Percentiles rank a stretch among this genome's conserved stretches.
Evolutionary conservation across 1,284 basidiomycete species (phyloP).

Genomic region (Pisolithus thermaeus): DNA sequence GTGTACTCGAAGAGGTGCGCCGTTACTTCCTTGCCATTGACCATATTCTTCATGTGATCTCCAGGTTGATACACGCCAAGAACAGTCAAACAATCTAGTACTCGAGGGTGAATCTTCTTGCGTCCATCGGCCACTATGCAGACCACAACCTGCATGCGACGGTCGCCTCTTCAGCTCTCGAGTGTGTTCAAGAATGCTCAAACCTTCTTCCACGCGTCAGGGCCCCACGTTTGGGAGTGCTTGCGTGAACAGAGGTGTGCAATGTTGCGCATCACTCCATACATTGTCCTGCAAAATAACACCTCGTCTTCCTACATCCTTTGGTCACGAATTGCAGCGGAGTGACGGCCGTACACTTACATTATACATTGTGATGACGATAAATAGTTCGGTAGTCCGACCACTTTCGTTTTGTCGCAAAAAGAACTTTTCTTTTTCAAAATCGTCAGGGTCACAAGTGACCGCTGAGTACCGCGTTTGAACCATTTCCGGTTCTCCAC

Average conservation of each 20-base stretch:
- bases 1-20: slow-evolving; percentile 97
- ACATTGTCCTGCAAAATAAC: slow-evolving; percentile 89
- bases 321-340: slow-evolving; percentile 65
- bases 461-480: slow-evolving; percentile 84
- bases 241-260: slow-evolving; percentile 88
- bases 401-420: slow-evolving; percentile 80
- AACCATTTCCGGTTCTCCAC: slow-evolving; percentile 80
- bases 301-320: slow-evolving; percentile 82
- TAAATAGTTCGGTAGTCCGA: slow-evolving; percentile 87
- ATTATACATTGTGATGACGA: slow-evolving; percentile 96
- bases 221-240: slow-evolving; percentile 94
- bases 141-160: slow-evolving; percentile 69
- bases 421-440: slow-evolving; percentile 77
- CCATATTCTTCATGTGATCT: slow-evolving; percentile 85
- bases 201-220: slow-evolving; percentile 96
- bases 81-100: slow-evolving; percentile 85
- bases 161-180: not conserved
- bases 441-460: slow-evolving; percentile 92
- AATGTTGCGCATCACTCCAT: slow-evolving; percentile 94
- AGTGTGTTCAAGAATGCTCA: slow-evolving; percentile 1
- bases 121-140: slow-evolving; percentile 96
- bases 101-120: slow-evolving; percentile 87
- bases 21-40: slow-evolving; percentile 84
- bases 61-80: slow-evolving; percentile 75
- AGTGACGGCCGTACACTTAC: slow-evolving; percentile 66